Evolutionary conservation across 2,329 filamentous ascomycete genomes (phyloP).

Genomic region (Pseudopyricularia javanii): DNA sequence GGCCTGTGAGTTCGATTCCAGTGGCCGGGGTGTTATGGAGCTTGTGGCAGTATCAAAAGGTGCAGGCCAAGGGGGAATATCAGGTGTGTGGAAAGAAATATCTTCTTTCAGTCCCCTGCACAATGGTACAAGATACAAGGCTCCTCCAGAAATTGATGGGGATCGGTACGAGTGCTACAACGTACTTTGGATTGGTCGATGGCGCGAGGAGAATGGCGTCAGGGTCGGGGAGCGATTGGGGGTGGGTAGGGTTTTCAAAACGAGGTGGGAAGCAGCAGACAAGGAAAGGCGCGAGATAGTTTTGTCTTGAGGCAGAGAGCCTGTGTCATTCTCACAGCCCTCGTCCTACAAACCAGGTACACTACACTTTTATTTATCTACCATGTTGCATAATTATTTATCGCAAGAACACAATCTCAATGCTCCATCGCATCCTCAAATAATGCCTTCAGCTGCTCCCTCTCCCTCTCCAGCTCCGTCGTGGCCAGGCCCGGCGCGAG

Average conservation of each 20-base stretch:
- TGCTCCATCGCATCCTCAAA: constrained; percentile 49
- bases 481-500: constrained; percentile 66
- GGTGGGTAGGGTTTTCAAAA: not conserved
- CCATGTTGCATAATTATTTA: no score
- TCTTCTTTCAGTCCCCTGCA: not conserved
- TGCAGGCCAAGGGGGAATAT: no score
- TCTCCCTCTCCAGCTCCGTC: constrained; percentile 56
- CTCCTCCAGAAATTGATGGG: not conserved
- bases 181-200: not conserved
- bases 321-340: no score
- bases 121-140: not conserved
- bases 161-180: not conserved
- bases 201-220: not conserved
- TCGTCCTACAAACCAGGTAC: no score
- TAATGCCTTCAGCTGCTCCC: constrained; percentile 55
- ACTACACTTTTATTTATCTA: no score
- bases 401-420: constrained; percentile 8
- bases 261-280: not conserved
- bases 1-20: not conserved
- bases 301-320: not conserved
- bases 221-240: not conserved
- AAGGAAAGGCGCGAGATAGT: not conserved
- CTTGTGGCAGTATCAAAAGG: not conserved
- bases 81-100: not conserved
- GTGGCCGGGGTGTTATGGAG: not conserved